phyloP scores from a whole-genome alignment of 2,329 filamentous ascomycete species.

The Zasmidium angulare region DNA sequence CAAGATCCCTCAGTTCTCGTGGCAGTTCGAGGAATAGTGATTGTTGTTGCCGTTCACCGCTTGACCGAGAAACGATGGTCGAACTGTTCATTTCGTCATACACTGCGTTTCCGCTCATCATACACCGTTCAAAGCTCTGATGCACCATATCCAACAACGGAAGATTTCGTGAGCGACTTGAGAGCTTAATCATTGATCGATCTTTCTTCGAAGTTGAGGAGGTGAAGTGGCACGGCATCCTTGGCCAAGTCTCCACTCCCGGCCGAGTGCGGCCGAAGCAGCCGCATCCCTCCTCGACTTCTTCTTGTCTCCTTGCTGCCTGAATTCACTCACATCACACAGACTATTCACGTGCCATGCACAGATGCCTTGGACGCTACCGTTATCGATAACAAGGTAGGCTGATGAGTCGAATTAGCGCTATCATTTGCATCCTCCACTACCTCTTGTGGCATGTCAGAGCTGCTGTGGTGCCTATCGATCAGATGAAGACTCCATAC shows the following conservation, averaged over 20 bases:
- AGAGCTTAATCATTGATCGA: not conserved
- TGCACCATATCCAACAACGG: not conserved
- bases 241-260: not conserved
- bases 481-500: not conserved
- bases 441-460: not conserved
- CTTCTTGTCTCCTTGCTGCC: not conserved
- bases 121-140: too few species aligned
- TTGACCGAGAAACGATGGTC: not conserved
- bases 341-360: not conserved
- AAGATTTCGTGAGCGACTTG: not conserved
- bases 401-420: not conserved
- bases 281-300: not conserved
- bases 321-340: not conserved
- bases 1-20: conserved; percentile 11
- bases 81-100: not conserved
- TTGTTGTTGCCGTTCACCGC: not conserved
- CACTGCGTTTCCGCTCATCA: too few species aligned
- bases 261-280: not conserved
- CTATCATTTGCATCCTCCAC: not conserved
- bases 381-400: not conserved
- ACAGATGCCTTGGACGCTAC: not conserved
- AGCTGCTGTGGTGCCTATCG: not conserved
- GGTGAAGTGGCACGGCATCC: not conserved
- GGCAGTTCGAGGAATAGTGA: conserved; percentile 12
- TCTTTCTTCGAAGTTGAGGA: not conserved